Evolutionary conservation across 257 asterid species (phyloP).

Genomic region (Fraxinus americana): DNA sequence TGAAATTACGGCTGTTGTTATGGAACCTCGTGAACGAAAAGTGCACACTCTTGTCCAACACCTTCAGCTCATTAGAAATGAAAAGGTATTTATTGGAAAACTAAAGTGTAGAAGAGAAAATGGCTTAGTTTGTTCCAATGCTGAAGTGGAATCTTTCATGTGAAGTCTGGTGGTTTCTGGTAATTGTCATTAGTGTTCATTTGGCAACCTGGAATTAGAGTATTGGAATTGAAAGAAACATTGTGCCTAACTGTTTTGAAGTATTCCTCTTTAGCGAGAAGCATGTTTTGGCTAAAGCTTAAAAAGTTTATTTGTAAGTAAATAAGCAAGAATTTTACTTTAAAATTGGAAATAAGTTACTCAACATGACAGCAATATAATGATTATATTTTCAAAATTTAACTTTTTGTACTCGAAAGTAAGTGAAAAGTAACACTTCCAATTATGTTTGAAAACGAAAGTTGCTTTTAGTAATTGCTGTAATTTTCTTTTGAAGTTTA

Average conservation of each 20-base stretch:
- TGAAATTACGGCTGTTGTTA: constrained; percentile 70
- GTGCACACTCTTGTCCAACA: constrained; percentile 73
- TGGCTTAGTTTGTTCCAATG: background rate
- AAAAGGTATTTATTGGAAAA: constrained; percentile 52
- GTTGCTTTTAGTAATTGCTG: background rate
- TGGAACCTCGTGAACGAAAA: constrained; percentile 77
- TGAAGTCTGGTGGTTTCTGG: background rate
- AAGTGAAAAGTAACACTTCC: background rate
- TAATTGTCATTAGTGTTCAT: background rate
- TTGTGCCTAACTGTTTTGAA: background rate
- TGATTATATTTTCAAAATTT: background rate
- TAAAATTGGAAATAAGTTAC: too few relatives aligned
- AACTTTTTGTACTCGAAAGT: background rate
- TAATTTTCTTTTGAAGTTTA: background rate
- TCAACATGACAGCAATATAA: background rate
- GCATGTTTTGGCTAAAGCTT: background rate
- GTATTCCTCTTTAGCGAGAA: background rate
- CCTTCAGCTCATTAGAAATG: constrained; percentile 58
- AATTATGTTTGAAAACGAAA: too few relatives aligned
- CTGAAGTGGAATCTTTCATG: background rate
- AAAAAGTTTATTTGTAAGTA: background rate
- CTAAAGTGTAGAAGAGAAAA: background rate
- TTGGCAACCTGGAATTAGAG: background rate
- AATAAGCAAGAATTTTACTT: background rate
- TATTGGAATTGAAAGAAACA: background rate